These are phyloP conservation scores for Cinchona pubescens DNA, from an alignment of 257 asterid species.

Conservation along the genomic window DNA sequence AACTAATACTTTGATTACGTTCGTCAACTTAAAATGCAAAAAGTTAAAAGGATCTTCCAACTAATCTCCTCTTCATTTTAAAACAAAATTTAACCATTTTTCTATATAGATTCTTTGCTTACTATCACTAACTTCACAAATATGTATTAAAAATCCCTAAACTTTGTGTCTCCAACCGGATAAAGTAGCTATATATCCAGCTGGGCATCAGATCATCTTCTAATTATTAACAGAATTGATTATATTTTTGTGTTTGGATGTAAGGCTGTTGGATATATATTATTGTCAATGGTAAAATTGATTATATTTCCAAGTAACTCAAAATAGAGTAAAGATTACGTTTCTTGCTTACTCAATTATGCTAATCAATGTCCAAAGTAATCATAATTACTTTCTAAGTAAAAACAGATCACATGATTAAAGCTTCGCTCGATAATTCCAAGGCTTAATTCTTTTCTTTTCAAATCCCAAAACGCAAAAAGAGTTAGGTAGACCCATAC, in stretches of 20 bases:
- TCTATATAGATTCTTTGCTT: not conserved
- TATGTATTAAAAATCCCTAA: not conserved
- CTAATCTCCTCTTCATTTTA: not conserved
- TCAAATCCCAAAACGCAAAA: no score
- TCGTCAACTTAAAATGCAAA: not conserved
- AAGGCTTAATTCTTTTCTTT: not conserved
- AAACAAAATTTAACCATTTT: not conserved
- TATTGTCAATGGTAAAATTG: not conserved
- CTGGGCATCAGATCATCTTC: not conserved
- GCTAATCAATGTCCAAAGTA: not conserved
- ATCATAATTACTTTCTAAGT: not conserved
- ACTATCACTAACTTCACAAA: not conserved
- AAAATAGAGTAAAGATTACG: not conserved
- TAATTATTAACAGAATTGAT: no score
- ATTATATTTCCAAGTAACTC: not conserved
- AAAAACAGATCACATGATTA: not conserved
- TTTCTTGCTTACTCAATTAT: not conserved
- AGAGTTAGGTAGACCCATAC: not conserved
- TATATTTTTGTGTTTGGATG: no score
- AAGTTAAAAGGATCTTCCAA: not conserved
- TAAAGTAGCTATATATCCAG: not conserved
- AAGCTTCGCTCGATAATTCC: not conserved
- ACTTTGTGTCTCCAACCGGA: not conserved
- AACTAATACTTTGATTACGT: not conserved
- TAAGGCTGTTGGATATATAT: not conserved